Evolutionary conservation across 768 basidiomycete genomes (phyloP).

Genomic region (Boletus coccyginus): DNA sequence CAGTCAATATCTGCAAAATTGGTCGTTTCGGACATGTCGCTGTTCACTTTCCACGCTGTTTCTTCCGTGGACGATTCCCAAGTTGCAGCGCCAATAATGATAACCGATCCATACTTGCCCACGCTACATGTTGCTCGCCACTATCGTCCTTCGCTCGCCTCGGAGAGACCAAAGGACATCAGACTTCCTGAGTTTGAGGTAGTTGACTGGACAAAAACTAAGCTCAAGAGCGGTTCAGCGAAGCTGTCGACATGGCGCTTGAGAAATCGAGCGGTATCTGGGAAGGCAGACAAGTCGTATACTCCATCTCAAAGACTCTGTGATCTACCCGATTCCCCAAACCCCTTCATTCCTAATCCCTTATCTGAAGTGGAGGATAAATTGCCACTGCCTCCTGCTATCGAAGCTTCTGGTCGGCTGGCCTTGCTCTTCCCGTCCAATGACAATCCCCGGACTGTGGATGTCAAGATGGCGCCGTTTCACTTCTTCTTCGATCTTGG

Average conservation of each 20-base stretch:
- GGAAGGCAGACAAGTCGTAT: slow-evolving; percentile 16
- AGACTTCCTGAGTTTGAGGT: slow-evolving; percentile 56
- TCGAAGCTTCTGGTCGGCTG: slow-evolving; percentile 18
- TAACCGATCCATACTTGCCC: slow-evolving; percentile 68
- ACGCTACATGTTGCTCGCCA: slow-evolving; percentile 52
- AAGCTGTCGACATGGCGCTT: slow-evolving; percentile 65
- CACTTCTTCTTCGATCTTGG: slow-evolving; percentile 77
- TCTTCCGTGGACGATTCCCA: slow-evolving; percentile 20
- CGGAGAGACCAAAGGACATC: slow-evolving; percentile 19
- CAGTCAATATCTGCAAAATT: slow-evolving; percentile 16
- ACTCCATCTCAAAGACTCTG: slow-evolving; percentile 16
- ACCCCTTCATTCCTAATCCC: slow-evolving; percentile 19
- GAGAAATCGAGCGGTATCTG: slow-evolving; percentile 30
- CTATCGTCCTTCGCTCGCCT: slow-evolving; percentile 37
- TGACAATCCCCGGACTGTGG: slow-evolving; percentile 11
- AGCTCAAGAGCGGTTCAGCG: slow-evolving; percentile 39
- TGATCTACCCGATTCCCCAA: slow-evolving; percentile 15
- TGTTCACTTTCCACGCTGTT: slow-evolving; percentile 47
- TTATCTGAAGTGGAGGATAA: slow-evolving; percentile 16
- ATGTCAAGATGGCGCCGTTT: slow-evolving; percentile 53
- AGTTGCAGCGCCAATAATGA: slow-evolving; percentile 61
- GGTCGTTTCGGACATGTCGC: slow-evolving; percentile 47
- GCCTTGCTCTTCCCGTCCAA: neutral
- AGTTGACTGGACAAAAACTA: slow-evolving; percentile 58
- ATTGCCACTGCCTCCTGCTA: slow-evolving; percentile 8